These are phyloP conservation scores for Hysterangium stoloniferum DNA, from an alignment of 768 basidiomycete species.

Conservation along the genomic window DNA sequence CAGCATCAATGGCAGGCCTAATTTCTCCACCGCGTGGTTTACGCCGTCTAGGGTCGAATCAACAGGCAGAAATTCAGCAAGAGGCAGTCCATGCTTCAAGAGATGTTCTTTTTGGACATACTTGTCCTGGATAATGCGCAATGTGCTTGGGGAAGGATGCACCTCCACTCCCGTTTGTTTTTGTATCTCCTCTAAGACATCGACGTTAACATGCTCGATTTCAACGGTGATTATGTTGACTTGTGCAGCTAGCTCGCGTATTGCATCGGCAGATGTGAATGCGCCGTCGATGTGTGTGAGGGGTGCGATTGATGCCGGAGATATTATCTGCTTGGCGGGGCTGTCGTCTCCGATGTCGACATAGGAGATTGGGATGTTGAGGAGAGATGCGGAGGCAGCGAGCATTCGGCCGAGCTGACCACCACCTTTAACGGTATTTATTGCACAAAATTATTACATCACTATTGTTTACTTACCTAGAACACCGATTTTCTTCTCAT, in stretches of 20 bases:
- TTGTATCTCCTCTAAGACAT: constrained; percentile 58
- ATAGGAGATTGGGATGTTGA: constrained; percentile 76
- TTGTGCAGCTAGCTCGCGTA: constrained; percentile 66
- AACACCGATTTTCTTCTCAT: constrained; percentile 29
- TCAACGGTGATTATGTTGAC: constrained; percentile 91
- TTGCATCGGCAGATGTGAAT: constrained; percentile 73
- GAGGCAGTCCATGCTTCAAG: constrained; percentile 37
- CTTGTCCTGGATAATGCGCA: constrained; percentile 78
- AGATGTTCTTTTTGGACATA: constrained; percentile 60
- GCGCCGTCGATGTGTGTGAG: constrained; percentile 77
- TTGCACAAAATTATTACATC: background rate
- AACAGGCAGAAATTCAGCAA: constrained; percentile 54
- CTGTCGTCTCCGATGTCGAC: constrained; percentile 74
- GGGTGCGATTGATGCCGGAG: constrained; percentile 40
- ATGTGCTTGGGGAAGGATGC: constrained; percentile 76
- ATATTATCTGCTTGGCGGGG: constrained; percentile 85
- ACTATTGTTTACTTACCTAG: constrained; percentile 24
- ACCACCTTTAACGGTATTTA: constrained; percentile 52
- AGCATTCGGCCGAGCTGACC: constrained; percentile 98
- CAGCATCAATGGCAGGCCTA: constrained; percentile 91
- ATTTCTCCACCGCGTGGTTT: constrained; percentile 38
- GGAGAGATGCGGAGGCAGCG: constrained; percentile 76
- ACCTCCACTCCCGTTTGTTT: constrained; percentile 26
- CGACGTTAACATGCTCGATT: constrained; percentile 91
- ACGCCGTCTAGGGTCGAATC: constrained; percentile 47